Conservation (phyloP, 495 filamentous ascomycete genomes). For the Friedmanniomyces endolithicus region DNA sequence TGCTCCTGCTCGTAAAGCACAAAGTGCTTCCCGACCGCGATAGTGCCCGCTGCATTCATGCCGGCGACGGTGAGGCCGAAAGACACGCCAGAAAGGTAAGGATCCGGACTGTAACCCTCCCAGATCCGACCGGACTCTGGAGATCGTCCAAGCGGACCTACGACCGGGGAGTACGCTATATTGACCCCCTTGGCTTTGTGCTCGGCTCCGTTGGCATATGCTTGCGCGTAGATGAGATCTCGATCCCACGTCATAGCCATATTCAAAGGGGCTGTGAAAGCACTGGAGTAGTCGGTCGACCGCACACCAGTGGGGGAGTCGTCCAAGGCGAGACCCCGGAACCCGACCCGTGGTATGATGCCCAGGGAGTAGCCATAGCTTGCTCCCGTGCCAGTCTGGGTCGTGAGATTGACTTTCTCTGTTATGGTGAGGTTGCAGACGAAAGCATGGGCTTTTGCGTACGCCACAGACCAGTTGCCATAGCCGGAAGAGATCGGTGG, state of each 20-base stretch:
- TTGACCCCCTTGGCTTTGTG: slow-evolving; percentile 60
- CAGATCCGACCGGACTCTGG: slow-evolving; percentile 82
- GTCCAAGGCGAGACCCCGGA: slow-evolving; percentile 78
- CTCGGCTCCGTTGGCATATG: slow-evolving; percentile 54
- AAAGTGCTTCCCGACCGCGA: slow-evolving; percentile 75
- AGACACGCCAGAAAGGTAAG: slow-evolving; percentile 56
- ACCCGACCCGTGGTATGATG: slow-evolving; percentile 32
- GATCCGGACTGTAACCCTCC: slow-evolving; percentile 76
- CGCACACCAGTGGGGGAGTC: slow-evolving; percentile 77
- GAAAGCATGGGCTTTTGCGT: slow-evolving; percentile 64
- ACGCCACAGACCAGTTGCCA: slow-evolving; percentile 42
- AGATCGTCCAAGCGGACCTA: slow-evolving; percentile 67
- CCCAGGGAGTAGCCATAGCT: neutral
- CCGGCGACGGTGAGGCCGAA: slow-evolving; percentile 57
- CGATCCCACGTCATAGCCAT: slow-evolving; percentile 80
- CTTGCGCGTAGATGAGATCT: slow-evolving; percentile 61
- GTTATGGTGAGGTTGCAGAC: slow-evolving; percentile 71
- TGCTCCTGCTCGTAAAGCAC: slow-evolving; percentile 81
- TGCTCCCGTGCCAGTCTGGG: slow-evolving; percentile 53
- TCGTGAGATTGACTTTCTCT: slow-evolving; percentile 92
- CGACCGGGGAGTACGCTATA: slow-evolving; percentile 59
- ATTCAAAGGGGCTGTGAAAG: slow-evolving; percentile 71
- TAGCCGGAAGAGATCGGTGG: neutral
- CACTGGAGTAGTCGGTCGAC: slow-evolving; percentile 61
- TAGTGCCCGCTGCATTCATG: slow-evolving; percentile 67